Percentiles rank a stretch among this genome's conserved stretches.
Conservation (phyloP, 139 green algal genomes). For the Ulvella scutata region DNA sequence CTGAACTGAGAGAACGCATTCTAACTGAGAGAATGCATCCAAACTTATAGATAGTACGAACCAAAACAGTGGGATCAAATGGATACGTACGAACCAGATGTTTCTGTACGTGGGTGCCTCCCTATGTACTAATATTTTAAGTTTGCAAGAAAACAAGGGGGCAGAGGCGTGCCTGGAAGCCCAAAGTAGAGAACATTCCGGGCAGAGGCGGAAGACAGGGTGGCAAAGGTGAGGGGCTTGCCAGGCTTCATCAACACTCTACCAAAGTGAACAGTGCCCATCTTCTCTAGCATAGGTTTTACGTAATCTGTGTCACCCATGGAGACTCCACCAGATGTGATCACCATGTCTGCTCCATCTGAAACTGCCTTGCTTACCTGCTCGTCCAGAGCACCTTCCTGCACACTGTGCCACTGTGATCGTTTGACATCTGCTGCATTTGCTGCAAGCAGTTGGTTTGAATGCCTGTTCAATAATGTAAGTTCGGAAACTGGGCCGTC, state of each 20-base stretch:
- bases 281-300: conserved; percentile 75
- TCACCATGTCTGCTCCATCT: conserved; percentile 55
- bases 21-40: too few relatives aligned
- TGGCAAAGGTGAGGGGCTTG: conserved; percentile 94
- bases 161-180: conserved; percentile 36
- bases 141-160: too few relatives aligned
- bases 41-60: too few relatives aligned
- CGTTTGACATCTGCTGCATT: too few relatives aligned
- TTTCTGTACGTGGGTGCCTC: too few relatives aligned
- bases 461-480: too few relatives aligned
- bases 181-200: conserved; percentile 50
- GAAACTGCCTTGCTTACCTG: conserved; percentile 42
- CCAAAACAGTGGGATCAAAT: too few relatives aligned
- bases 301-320: conserved; percentile 93
- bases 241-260: conserved; percentile 87
- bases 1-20: too few relatives aligned
- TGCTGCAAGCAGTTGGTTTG: too few relatives aligned
- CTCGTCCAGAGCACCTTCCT: conserved; percentile 33
- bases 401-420: background rate
- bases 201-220: conserved; percentile 25
- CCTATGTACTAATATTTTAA: too few relatives aligned
- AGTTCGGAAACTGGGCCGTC: too few relatives aligned
- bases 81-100: too few relatives aligned
- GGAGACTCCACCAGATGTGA: conserved; percentile 86
- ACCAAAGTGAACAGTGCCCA: conserved; percentile 84